These are phyloP conservation scores for Pseudogymnoascus sp. DNA, from an alignment of 2,329 filamentous ascomycete genomes.

Conservation along the genomic window DNA sequence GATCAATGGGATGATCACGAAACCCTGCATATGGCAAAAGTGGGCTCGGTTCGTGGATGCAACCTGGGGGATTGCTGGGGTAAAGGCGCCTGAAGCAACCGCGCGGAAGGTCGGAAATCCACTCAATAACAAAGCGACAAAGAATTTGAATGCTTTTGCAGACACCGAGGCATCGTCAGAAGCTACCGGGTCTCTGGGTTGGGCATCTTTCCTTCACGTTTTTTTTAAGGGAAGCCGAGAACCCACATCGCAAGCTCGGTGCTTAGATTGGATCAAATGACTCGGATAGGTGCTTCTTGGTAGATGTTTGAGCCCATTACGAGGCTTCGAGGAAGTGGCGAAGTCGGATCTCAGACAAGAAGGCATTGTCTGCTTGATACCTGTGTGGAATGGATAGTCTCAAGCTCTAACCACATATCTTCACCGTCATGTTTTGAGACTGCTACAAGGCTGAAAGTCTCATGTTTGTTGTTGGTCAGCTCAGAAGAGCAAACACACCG, in stretches of 20 bases:
- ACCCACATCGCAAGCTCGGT: background rate
- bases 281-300: background rate
- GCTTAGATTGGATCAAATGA: background rate
- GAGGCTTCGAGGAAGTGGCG: background rate
- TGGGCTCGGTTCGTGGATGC: background rate
- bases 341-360: background rate
- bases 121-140: background rate
- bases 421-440: background rate
- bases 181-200: background rate
- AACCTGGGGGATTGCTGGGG: background rate
- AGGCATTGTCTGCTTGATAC: background rate
- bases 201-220: background rate
- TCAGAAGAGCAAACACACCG: background rate
- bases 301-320: background rate
- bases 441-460: background rate
- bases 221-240: background rate
- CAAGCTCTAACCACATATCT: background rate
- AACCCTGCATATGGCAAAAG: conserved; percentile 5
- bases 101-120: conserved; percentile 6
- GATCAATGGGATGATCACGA: conserved; percentile 1
- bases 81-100: conserved; percentile 7
- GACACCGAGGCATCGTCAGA: background rate
- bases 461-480: background rate
- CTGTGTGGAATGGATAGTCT: background rate
- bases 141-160: background rate